A percentile compares a stretch with the other conserved stretches of the same genome.
Evolutionary conservation across 805 yeast genomes (phyloP).

Genomic region (Hanseniaspora valbyensis): DNA sequence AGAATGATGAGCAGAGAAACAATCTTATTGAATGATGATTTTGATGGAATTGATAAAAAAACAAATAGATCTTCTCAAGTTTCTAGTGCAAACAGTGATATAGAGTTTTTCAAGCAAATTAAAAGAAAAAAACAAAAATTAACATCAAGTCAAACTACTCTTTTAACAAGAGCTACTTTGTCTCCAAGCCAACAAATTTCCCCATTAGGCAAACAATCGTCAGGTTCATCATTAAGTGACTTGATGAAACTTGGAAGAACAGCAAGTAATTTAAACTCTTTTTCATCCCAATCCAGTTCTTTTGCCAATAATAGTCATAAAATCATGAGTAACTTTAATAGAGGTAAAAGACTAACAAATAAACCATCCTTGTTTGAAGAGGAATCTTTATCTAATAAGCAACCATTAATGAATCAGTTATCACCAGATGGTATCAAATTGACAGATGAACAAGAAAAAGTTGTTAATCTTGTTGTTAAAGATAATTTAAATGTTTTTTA

Average conservation of each 20-base stretch:
- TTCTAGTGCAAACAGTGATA: conserved; percentile 2
- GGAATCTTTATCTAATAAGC: not conserved
- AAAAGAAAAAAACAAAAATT: conserved; percentile 12
- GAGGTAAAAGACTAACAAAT: not conserved
- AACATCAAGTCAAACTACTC: conserved; percentile 5
- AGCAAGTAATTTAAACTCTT: not conserved
- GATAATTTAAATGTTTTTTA: conserved; percentile 57
- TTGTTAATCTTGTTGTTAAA: conserved; percentile 42
- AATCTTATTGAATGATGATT: conserved; percentile 1
- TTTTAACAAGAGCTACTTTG: not conserved
- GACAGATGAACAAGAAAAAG: conserved; percentile 40
- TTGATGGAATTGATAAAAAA: conserved; percentile 1
- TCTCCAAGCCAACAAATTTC: not conserved
- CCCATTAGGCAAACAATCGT: not conserved
- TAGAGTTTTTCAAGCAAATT: conserved; percentile 9
- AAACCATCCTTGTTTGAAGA: not conserved
- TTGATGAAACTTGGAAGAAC: conserved; percentile 11
- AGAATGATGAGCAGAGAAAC: conserved; percentile 6
- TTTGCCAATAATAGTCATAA: not conserved
- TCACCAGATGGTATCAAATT: not conserved
- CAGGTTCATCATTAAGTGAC: conserved; percentile 9
- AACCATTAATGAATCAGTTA: not conserved
- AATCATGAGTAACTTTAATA: conserved; percentile 6
- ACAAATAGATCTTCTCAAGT: not conserved
- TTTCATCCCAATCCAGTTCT: not conserved